Evolutionary conservation across 2,329 filamentous ascomycete genomes (phyloP).

Genomic region (Cryphonectria carpinicola): DNA sequence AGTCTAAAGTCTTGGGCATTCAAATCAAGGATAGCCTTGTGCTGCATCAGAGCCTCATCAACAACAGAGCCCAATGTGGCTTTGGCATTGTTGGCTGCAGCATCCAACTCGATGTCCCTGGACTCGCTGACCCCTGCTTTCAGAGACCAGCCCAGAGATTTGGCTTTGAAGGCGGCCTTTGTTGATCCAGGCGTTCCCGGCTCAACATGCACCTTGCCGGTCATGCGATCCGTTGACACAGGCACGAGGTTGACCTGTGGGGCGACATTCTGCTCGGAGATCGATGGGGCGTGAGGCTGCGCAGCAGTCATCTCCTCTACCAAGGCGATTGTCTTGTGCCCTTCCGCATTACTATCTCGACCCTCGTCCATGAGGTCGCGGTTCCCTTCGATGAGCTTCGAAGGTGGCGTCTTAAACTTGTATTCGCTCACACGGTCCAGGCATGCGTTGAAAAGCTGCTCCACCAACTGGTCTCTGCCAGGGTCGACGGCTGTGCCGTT

Average conservation of each 20-base stretch:
- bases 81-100: conserved; percentile 62
- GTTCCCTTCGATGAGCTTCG: conserved; percentile 79
- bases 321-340: conserved; percentile 71
- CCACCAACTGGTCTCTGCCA: conserved; percentile 77
- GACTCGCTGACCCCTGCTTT: conserved; percentile 65
- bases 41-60: conserved; percentile 89
- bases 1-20: conserved; percentile 85
- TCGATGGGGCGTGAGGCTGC: conserved; percentile 56
- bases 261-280: conserved; percentile 58
- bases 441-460: conserved; percentile 93
- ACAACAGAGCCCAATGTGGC: conserved; percentile 89
- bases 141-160: conserved; percentile 81
- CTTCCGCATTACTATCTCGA: conserved; percentile 74
- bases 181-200: conserved; percentile 69
- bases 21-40: conserved; percentile 79
- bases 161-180: conserved; percentile 77
- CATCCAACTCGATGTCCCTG: conserved; percentile 72
- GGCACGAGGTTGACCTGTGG: conserved; percentile 62
- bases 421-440: conserved; percentile 89
- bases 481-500: conserved; percentile 79
- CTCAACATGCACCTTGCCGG: conserved; percentile 73
- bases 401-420: conserved; percentile 74
- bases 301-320: conserved; percentile 72
- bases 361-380: conserved; percentile 80
- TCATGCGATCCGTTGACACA: conserved; percentile 69